Conservation (phyloP, 805 yeast genomes). For the Spathaspora sp. region DNA sequence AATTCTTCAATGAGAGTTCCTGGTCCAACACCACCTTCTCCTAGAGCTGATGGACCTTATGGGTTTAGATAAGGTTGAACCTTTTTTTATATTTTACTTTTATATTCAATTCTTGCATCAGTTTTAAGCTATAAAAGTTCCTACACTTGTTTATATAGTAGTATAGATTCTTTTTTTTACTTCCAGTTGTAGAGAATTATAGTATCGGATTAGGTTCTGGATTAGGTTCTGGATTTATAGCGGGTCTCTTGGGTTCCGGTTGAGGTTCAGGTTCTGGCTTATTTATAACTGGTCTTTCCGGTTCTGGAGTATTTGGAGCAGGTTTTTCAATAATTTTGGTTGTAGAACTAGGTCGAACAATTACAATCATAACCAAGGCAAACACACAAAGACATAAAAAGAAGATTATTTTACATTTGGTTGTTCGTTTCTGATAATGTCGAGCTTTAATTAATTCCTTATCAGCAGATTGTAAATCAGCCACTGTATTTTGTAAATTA, state of each 20-base stretch:
- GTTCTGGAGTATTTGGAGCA: constrained; percentile 1
- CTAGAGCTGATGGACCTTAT: background rate
- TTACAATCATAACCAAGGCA: constrained; percentile 63
- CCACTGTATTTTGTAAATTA: constrained; percentile 76
- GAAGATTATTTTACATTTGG: constrained; percentile 84
- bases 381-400: constrained; percentile 68
- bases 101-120: background rate
- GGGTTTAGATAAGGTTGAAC: background rate
- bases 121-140: background rate
- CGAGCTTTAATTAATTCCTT: constrained; percentile 75
- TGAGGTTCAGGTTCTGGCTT: background rate
- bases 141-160: no score
- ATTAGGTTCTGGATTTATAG: no score
- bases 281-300: background rate
- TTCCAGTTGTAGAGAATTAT: background rate
- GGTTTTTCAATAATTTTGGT: constrained; percentile 25
- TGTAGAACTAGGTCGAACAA: constrained; percentile 52
- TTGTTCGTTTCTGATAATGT: constrained; percentile 79
- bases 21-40: background rate
- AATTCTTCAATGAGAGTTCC: background rate
- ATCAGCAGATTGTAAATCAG: constrained; percentile 72
- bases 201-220: background rate
- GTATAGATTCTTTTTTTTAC: no score
- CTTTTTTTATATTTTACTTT: background rate
- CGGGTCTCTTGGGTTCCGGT: background rate